Conservation (phyloP, 2,329 filamentous ascomycete species). For the Epichloe baconii region DNA sequence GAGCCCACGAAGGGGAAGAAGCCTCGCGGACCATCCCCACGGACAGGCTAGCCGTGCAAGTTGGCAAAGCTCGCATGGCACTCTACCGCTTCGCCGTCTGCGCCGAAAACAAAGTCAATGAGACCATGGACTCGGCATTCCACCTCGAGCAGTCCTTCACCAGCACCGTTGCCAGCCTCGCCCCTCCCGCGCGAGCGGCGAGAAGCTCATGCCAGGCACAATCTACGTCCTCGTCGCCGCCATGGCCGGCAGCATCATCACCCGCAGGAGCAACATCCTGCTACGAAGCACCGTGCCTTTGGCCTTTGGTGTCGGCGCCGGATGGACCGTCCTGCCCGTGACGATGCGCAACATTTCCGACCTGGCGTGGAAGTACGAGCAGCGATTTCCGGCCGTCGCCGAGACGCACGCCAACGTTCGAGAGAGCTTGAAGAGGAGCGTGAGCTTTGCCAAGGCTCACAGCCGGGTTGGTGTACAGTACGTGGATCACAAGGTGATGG, state of each 20-base stretch:
- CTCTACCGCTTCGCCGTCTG: conserved; percentile 62
- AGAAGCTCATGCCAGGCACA: conserved; percentile 76
- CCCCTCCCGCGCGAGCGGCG: conserved; percentile 70
- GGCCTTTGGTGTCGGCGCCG: conserved; percentile 68
- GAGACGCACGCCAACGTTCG: conserved; percentile 66
- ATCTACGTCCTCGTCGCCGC: conserved; percentile 88
- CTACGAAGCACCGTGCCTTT: conserved; percentile 66
- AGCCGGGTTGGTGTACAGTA: conserved; percentile 55
- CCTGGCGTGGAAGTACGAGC: conserved; percentile 84
- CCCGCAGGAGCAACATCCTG: conserved; percentile 75
- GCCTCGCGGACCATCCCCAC: conserved; percentile 56
- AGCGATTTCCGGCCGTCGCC: conserved; percentile 70
- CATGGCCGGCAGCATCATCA: conserved; percentile 89
- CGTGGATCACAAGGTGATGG: conserved; percentile 69
- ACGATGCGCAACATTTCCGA: conserved; percentile 84
- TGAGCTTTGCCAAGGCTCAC: conserved; percentile 63
- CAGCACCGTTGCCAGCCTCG: conserved; percentile 74
- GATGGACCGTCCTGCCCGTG: conserved; percentile 72
- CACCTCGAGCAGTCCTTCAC: conserved; percentile 83
- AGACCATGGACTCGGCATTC: conserved; percentile 66
- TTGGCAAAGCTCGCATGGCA: conserved; percentile 67
- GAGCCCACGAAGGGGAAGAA: conserved; percentile 16
- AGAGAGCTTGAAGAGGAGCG: conserved; percentile 54
- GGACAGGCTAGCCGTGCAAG: conserved; percentile 73
- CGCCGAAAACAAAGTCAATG: conserved; percentile 74